Evolutionary conservation across 192 early-diverging fungal genomes (phyloP), one percentile per base, ranked within the genome.

Genomic region (Phlyctochytrium planicorne): DNA sequence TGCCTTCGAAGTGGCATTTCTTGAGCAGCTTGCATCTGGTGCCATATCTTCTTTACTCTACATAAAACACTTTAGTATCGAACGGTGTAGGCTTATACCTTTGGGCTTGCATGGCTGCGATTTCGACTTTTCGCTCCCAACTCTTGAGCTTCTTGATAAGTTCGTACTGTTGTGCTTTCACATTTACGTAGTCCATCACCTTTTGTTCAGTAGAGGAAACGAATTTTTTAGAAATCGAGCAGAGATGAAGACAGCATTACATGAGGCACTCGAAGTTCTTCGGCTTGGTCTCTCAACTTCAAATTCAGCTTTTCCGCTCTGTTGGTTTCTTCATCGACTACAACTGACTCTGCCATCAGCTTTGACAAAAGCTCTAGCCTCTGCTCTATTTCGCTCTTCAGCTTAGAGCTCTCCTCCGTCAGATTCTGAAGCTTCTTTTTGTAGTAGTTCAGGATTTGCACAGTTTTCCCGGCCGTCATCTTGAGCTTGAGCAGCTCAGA

Each of bases 101-200:
- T 25, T 74, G 67, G 16, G 75, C 61, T 71, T 84, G 79, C 81
- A 86, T 85, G 1, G 69, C 32, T 0, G 79, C 77, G 53, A 86
- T 86, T 53, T 83, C 84, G 4, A 81, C 83, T 66, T 86, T 86
- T 34, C 82, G 64, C 63, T 83, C 69, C 84, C 84, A 86, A 27
- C 67, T 78, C 40, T 75, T 76, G 32, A 86, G 67, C 53, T 86
- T 85, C 32, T 72, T 74, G 17, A 67, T 52, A 29, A 86, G 66
- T 33, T 86, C 84, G 27, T 78, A 47, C 68, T 86, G 83, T 55
- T 82, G 62, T 34, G 82, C 80, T 75, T 85, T 65, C 27, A 56
- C 29, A 52, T 56, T 27, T 3, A 85, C 81, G 59, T 85, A 85
- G 24, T 81, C 75, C 83, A 85, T 80, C 0, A 84, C 82, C 82